Evolutionary conservation across 441 rosid genomes (phyloP), one percentile per base, ranked within the genome.

Genomic region (Euphorbia schlechtendalii): DNA sequence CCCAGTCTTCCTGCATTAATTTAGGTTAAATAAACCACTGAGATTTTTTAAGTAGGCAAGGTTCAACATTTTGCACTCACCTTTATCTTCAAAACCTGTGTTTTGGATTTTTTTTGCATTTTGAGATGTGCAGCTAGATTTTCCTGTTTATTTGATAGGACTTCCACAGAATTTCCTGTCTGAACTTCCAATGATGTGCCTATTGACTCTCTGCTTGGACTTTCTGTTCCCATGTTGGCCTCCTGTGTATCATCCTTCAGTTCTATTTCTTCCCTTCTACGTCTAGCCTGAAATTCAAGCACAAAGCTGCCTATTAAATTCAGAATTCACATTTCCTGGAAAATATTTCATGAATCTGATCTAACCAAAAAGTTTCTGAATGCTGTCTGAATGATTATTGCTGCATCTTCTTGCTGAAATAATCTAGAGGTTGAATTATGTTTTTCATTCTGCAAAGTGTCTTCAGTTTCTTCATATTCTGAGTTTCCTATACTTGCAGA

Each of bases 111-210:
- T 49, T 74, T 85, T 60, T 68, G 72, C 46, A 65, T 56, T 59
- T 67, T 63, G 55, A 59, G 72, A 63, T 75, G 69, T 30, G 59
- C 71, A 34, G 71, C 64, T 20, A 49, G 70, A 59, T 70, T 76
- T 59, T 76, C 86, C 65, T 81, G 83, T 59, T 28, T 56, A 57
- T 69, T 52, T 15, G 82, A 77, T 11, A 77, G 71, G 34, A 74
- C 80, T 56, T 74, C 82, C 27, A 57, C 63, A 14, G 96, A 89
- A 61, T 84, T 74, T 71, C 83, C 83, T 0, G 90, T 80, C 74
- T 86, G 91, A 65, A 84, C 93, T 85, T 89, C 93, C 64, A 80
- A 32, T 55, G 96, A 87, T 48, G 93, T 87, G 65, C 83, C 82
- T 21, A 78, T 51, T 49, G 91, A 86, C 58, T 74, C 81, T 61